Evolutionary conservation across 2,329 filamentous ascomycete species (phyloP), one percentile per base, ranked within the genome.

Genomic region (Pseudocercospora eumusae): DNA sequence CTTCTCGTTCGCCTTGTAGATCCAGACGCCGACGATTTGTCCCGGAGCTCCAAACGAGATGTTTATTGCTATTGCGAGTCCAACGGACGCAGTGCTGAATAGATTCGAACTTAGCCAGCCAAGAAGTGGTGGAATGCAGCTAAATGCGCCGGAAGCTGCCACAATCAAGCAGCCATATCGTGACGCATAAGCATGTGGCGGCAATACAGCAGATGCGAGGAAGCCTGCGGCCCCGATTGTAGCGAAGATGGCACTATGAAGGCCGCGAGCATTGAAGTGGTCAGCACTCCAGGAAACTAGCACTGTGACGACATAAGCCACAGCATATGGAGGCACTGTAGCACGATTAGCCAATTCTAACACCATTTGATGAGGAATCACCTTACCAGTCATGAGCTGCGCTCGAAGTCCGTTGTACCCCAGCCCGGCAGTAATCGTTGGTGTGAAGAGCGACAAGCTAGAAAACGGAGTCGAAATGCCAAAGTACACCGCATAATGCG

Each of bases 21-120:
- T 90, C 87, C 87, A 91, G 0, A 90, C 86, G 0, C 88, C 88
- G 0, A 86, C 83, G 44, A 91, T 91, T 73, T 91, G 88, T 0
- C 88, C 88, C 0, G 88, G 81, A 0, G 87, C 88, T 0, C 87
- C 88, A 54, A 89, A 81, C 1, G 84, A 86, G 15, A 91, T 84
- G 65, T 91, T 90, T 64, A 91, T 75, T 0, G 88, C 88, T 42
- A 91, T 88, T 1, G 88, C 88, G 10, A 91, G 79, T 0, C 88
- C 88, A 0, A 85, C 84, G 0, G 87, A 82, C 0, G 85, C 84
- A 0, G 88, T 90, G 59, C 81, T 85, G 70, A 84, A 84, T 54
- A 89, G 78, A 70, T 91, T 91, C 44, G 84, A 86, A 8, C 85
- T 86, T 6, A 90, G 77, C 88, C 87, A 90, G n/a, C 87, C 87